Conservation (phyloP, 306 rosid genomes). For the Pterocarpus macrocarpus region DNA sequence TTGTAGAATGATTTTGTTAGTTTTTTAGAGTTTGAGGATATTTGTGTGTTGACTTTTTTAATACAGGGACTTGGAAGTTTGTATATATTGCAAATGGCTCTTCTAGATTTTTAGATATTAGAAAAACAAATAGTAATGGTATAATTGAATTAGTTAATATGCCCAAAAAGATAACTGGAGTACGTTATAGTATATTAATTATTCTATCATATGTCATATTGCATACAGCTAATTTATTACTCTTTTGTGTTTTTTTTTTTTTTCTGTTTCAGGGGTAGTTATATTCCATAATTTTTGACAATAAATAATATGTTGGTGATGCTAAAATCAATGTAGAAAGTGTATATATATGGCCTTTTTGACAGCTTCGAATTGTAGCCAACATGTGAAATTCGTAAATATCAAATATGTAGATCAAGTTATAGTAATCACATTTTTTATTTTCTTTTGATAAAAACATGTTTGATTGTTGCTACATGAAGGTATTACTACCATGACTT, state of each 20-base stretch:
- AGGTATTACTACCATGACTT: too few relatives aligned
- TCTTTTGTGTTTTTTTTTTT: constrained; percentile 40
- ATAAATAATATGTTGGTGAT: constrained; percentile 80
- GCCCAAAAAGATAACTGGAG: too few relatives aligned
- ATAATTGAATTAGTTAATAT: too few relatives aligned
- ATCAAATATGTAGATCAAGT: constrained; percentile 23
- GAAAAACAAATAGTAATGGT: constrained; percentile 74
- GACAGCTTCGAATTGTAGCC: constrained; percentile 54
- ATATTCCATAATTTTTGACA: constrained; percentile 86
- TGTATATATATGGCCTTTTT: constrained; percentile 47
- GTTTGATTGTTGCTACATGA: too few relatives aligned
- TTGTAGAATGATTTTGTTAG: constrained; percentile 24
- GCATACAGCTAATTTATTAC: not conserved
- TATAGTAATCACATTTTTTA: not conserved
- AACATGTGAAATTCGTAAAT: constrained; percentile 60
- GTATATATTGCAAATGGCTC: constrained; percentile 77
- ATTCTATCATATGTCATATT: constrained; percentile 16
- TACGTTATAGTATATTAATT: too few relatives aligned
- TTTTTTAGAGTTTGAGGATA: constrained; percentile 20
- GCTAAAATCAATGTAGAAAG: constrained; percentile 96
- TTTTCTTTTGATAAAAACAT: too few relatives aligned
- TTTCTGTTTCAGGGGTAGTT: constrained; percentile 69
- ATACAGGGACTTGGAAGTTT: constrained; percentile 92
- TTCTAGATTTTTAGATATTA: constrained; percentile 82
- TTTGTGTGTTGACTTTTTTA: constrained; percentile 42